Evolutionary conservation across 73 alveolate species (phyloP), one percentile per base, ranked within the genome.

Genomic region (Tetrahymena thermophila): DNA sequence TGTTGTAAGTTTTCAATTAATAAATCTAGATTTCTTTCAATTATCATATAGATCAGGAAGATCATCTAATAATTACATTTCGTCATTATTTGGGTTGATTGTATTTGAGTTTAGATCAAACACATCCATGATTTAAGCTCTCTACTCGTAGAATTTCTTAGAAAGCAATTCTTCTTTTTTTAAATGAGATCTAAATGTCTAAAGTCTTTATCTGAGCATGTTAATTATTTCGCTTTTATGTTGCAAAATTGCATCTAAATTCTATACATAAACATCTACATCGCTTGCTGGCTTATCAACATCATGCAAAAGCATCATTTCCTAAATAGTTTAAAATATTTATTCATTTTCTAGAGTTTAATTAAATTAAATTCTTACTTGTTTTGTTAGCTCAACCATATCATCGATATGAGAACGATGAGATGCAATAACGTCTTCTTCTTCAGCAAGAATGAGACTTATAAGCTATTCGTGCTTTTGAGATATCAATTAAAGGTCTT

Each of bases 271-370:
- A 95, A 97, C 99, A 56, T 99, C 99, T 38, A 99, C 99, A 96
- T 99, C 99, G 84, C 99, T 96, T 96, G 99, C 99, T 31, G 99
- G 99, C 95, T 97, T 98, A 95, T 99, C 99, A 31, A 99, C 99
- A 96, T 99, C 99, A 96, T 98, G 98, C 96, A 99, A 93, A 55
- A 97, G 97, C 97, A 96, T 96, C 99, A 99, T 98, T 97, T 99
- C 99, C 97, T 98, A 93, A 56, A 85, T 85, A 34, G 8, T 43
- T 15, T 28, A 11, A 57, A 8, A n/a, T 7, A 43, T n/a, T 1
- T 21, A 1, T 13, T 10, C 0, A 34, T n/a, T 8, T 40, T 28
- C 23, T 4, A 13, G 5, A 17, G 17, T n/a, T 85, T 28, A 9
- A 7, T n/a, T 25, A 9, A 85, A 8, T 31, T 16, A 7, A 83